These are phyloP conservation scores for Keithomyces neogunnii DNA, from an alignment of 2,329 filamentous ascomycete genomes.

Conservation along the genomic window DNA sequence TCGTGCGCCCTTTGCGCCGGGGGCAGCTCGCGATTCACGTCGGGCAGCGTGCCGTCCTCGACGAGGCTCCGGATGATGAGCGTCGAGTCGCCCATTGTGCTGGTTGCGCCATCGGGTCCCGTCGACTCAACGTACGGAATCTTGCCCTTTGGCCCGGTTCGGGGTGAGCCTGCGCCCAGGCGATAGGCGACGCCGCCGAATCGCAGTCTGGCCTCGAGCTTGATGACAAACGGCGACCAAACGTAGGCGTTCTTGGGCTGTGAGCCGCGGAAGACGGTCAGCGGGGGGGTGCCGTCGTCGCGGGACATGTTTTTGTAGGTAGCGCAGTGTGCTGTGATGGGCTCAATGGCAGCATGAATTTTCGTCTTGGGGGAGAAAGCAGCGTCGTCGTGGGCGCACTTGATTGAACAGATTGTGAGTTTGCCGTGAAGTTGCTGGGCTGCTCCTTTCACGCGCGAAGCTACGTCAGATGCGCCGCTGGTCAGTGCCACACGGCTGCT, in stretches of 20 bases:
- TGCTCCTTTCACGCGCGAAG: too few relatives aligned
- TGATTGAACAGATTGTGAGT: too few relatives aligned
- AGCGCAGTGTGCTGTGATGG: background rate
- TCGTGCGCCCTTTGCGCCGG: conserved; percentile 35
- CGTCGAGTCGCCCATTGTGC: conserved; percentile 40
- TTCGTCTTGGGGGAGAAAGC: too few relatives aligned
- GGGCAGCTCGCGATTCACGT: conserved; percentile 38
- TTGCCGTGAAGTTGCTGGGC: too few relatives aligned
- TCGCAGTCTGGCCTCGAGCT: conserved; percentile 53
- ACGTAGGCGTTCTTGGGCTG: conserved; percentile 29
- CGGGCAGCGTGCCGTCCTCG: conserved; percentile 29
- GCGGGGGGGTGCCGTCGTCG: background rate
- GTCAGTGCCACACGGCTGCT: too few relatives aligned
- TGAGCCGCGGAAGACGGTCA: conserved; percentile 41
- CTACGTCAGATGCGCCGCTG: too few relatives aligned
- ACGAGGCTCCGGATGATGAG: conserved; percentile 42
- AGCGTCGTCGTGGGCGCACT: too few relatives aligned
- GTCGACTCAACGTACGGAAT: conserved; percentile 44
- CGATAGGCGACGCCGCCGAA: conserved; percentile 40
- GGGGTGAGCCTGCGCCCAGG: conserved; percentile 33
- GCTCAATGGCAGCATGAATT: too few relatives aligned
- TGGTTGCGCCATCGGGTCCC: background rate
- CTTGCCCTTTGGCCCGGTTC: conserved; percentile 45
- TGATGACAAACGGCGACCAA: conserved; percentile 55
- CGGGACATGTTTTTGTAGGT: background rate